Percentiles rank a stretch among this genome's conserved stretches.
phyloP scores from a whole-genome alignment of 108 stramenopile genomes.

The Cafeteria roenbergensis region DNA sequence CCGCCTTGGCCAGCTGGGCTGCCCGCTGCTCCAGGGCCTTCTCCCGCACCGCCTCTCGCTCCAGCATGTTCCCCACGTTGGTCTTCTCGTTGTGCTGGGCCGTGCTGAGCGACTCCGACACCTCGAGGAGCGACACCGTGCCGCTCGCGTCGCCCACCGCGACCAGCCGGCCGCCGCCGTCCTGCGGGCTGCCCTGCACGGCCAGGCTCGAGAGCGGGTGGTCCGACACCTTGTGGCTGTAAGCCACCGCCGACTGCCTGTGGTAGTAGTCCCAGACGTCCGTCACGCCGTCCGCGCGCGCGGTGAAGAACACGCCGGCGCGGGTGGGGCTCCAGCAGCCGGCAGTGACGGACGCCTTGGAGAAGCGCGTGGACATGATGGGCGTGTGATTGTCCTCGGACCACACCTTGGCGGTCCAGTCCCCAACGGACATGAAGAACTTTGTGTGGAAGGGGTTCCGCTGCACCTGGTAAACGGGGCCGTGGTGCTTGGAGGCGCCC shows the following conservation, averaged over 20 bases:
- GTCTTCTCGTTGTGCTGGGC: conserved; percentile 54
- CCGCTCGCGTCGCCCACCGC: conserved; percentile 68
- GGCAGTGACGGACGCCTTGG: conserved; percentile 53
- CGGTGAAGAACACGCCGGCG: conserved; percentile 71
- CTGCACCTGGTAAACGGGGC: conserved; percentile 66
- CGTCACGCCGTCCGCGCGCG: conserved; percentile 61
- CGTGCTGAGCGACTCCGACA: conserved; percentile 51
- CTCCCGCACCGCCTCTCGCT: conserved; percentile 66
- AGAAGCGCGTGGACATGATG: conserved; percentile 64
- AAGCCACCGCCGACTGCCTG: conserved; percentile 67
- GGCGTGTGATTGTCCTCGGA: conserved; percentile 65
- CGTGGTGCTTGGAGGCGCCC: conserved; percentile 64
- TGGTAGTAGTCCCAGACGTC: conserved; percentile 73
- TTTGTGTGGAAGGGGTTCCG: conserved; percentile 65
- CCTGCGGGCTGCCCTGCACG: conserved; percentile 49
- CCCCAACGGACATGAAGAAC: conserved; percentile 72
- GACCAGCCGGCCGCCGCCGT: conserved; percentile 50
- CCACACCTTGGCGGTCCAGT: conserved; percentile 73
- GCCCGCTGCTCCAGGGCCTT: conserved; percentile 59
- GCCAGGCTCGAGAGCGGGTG: conserved; percentile 51
- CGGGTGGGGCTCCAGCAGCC: conserved; percentile 73
- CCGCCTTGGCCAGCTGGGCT: conserved; percentile 34
- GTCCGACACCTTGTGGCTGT: conserved; percentile 69
- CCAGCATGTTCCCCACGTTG: conserved; percentile 57
- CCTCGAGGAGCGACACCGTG: conserved; percentile 63